A percentile compares a stretch with the other conserved stretches of the same genome.
These are phyloP conservation scores for Zygosaccharomyces bailii DNA, from an alignment of 805 yeast species.

Conservation along the genomic window DNA sequence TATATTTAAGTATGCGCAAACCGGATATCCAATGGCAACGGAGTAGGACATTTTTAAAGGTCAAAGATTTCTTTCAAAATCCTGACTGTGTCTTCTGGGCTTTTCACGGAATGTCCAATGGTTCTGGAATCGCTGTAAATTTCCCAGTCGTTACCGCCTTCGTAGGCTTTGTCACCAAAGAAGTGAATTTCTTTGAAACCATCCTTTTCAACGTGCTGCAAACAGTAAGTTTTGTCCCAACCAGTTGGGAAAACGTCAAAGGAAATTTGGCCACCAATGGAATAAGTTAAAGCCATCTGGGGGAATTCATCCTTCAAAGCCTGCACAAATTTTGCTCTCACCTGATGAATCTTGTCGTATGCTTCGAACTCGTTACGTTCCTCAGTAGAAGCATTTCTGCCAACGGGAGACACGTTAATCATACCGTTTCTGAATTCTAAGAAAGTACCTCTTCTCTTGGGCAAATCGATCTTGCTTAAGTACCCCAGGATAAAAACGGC, in stretches of 20 bases:
- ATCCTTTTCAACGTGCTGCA: constrained; percentile 85
- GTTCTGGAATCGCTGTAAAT: constrained; percentile 90
- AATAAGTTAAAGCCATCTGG: constrained; percentile 84
- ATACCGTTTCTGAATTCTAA: constrained; percentile 99
- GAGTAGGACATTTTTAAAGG: constrained; percentile 18
- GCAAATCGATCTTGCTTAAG: constrained; percentile 81
- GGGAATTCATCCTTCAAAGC: constrained; percentile 83
- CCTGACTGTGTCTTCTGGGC: constrained; percentile 84
- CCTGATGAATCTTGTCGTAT: constrained; percentile 72
- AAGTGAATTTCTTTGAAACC: constrained; percentile 87
- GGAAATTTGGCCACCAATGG: constrained; percentile 99
- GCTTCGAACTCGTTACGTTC: constrained; percentile 92
- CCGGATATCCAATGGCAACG: constrained; percentile 1
- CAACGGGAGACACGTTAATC: constrained; percentile 97
- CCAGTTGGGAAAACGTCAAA: constrained; percentile 99
- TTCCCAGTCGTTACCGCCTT: constrained; percentile 99
- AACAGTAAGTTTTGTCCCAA: constrained; percentile 99
- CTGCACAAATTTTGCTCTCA: constrained; percentile 80
- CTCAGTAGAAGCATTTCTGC: constrained; percentile 93
- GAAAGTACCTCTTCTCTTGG: constrained; percentile 98
- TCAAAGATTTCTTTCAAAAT: constrained; percentile 79
- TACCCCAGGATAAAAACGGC: constrained; percentile 82
- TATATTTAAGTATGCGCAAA: neutral
- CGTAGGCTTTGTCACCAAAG: constrained; percentile 96
- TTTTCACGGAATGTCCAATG: constrained; percentile 87